These are phyloP conservation scores for Daedaleopsis sinensis DNA, from an alignment of 768 basidiomycete genomes.

Conservation along the genomic window DNA sequence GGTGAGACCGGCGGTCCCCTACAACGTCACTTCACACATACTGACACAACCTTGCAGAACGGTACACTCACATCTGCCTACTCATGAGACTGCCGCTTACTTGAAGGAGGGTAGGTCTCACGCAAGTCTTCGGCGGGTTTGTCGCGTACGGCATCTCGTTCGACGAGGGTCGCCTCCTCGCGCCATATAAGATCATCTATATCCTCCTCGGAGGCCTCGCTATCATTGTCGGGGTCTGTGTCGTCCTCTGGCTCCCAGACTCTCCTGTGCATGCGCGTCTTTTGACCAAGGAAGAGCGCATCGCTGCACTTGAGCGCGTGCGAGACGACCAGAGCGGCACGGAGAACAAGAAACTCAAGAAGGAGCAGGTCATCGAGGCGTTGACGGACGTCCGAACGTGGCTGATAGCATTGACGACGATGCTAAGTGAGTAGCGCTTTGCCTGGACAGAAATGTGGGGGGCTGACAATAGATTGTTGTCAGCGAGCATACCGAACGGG, in stretches of 20 bases:
- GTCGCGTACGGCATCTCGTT: constrained; percentile 67
- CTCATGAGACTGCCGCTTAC: neutral
- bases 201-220: constrained; percentile 62
- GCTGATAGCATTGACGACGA: constrained; percentile 59
- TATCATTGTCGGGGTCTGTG: constrained; percentile 56
- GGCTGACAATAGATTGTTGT: constrained; percentile 14
- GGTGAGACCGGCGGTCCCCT: constrained; percentile 36
- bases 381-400: constrained; percentile 60
- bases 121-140: constrained; percentile 63
- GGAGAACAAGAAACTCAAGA: constrained; percentile 61
- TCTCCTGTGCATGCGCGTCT: constrained; percentile 63
- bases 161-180: constrained; percentile 47
- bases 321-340: constrained; percentile 69
- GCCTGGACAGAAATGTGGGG: neutral
- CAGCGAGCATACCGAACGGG: constrained; percentile 70
- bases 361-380: constrained; percentile 59
- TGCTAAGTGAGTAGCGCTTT: constrained; percentile 49
- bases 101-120: constrained; percentile 35
- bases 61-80: constrained; percentile 29
- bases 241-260: constrained; percentile 65
- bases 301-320: constrained; percentile 66
- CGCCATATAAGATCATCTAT: constrained; percentile 66
- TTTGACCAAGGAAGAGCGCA: constrained; percentile 59
- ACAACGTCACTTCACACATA: neutral
- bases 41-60: constrained; percentile 41